Evolutionary conservation across 1,139 yeast genomes (phyloP).

Genomic region (Geotrichum citri-aurantii): DNA sequence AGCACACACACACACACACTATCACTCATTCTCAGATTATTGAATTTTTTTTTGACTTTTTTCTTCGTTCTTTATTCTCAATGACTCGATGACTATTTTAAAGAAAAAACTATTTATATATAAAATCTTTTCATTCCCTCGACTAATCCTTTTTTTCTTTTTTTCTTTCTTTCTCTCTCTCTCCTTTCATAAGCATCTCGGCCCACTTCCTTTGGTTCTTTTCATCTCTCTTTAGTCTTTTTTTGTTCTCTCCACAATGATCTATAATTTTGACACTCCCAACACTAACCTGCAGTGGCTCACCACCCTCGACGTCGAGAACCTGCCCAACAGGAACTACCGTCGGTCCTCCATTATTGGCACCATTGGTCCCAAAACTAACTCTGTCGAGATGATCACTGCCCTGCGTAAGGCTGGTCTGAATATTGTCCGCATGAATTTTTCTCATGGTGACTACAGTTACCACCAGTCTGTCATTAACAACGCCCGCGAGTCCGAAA

Average conservation of each 20-base stretch:
- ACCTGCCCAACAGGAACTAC: slow-evolving; percentile 74
- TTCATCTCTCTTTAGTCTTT: too few species aligned
- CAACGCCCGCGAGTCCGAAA: slow-evolving; percentile 92
- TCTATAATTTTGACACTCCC: slow-evolving; percentile 30
- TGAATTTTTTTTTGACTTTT: too few species aligned
- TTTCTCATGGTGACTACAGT: slow-evolving; percentile 95
- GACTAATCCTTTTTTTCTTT: too few species aligned
- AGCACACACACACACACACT: too few species aligned
- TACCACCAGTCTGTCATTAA: slow-evolving; percentile 96
- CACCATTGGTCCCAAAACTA: slow-evolving; percentile 97
- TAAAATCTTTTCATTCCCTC: too few species aligned
- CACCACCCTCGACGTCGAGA: slow-evolving; percentile 67
- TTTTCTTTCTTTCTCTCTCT: too few species aligned
- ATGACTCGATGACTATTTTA: too few species aligned
- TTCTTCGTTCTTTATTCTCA: too few species aligned
- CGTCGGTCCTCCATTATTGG: slow-evolving; percentile 98
- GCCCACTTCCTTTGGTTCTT: too few species aligned
- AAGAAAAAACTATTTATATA: too few species aligned
- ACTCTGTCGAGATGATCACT: slow-evolving; percentile 76
- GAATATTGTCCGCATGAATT: slow-evolving; percentile 97
- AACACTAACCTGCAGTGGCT: slow-evolving; percentile 63
- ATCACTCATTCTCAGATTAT: too few species aligned
- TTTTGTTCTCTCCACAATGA: slow-evolving; percentile 22
- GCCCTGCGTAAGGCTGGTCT: slow-evolving; percentile 94
- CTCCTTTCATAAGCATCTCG: too few species aligned